A percentile compares a stretch with the other conserved stretches of the same genome.
Evolutionary conservation across 2,329 filamentous ascomycete genomes (phyloP).

Genomic region (Ophiobolus disseminans): DNA sequence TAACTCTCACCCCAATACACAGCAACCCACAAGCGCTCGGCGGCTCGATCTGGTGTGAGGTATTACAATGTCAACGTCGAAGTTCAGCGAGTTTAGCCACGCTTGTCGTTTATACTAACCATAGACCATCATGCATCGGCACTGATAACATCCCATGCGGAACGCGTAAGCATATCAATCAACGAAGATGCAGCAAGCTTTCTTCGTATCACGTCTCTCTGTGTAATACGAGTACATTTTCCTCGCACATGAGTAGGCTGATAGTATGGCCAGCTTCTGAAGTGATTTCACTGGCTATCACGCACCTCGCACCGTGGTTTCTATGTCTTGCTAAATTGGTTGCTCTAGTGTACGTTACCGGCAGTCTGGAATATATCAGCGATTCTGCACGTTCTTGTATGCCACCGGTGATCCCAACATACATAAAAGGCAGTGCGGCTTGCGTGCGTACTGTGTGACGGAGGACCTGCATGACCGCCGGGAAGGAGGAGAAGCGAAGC

Average conservation of each 20-base stretch:
- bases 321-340: no score
- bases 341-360: constrained; percentile 8
- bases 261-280: constrained; percentile 2
- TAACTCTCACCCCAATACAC: no score
- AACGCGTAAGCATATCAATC: constrained; percentile 39
- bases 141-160: constrained; percentile 9
- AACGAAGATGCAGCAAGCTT: constrained; percentile 29
- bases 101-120: constrained; percentile 3
- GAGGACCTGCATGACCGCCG: constrained; percentile 22
- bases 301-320: no score
- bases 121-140: not conserved
- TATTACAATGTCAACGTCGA: constrained; percentile 18
- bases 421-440: constrained; percentile 20
- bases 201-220: constrained; percentile 19
- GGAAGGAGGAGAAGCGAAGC: constrained; percentile 33
- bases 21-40: not conserved
- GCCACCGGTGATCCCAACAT: constrained; percentile 18
- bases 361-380: constrained; percentile 12
- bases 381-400: constrained; percentile 10
- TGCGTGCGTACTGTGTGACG: constrained; percentile 22
- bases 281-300: no score
- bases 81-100: constrained; percentile 7
- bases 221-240: constrained; percentile 15
- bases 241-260: constrained; percentile 3
- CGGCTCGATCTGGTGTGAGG: constrained; percentile 4